Conservation (phyloP, 208 protist species). For the Leishmania martiniquensis region DNA sequence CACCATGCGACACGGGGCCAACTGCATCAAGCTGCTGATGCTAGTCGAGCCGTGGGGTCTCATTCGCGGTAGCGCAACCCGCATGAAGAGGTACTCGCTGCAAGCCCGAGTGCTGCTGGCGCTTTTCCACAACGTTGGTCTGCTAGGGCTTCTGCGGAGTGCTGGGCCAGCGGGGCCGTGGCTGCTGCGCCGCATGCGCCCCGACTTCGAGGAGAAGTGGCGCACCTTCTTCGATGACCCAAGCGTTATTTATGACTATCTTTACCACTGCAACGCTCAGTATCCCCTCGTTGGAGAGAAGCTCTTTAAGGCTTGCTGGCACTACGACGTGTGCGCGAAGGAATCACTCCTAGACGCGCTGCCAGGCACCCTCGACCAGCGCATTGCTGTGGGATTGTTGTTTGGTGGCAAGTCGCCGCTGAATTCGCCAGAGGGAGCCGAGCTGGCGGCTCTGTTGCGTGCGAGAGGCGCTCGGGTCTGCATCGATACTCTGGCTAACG, state of each 20-base stretch:
- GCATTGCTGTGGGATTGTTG: conserved; percentile 42
- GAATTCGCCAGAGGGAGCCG: conserved; percentile 29
- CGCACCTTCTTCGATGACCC: conserved; percentile 41
- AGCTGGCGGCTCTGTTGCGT: conserved; percentile 43
- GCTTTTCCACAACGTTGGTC: conserved; percentile 43
- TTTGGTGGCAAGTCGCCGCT: conserved; percentile 65
- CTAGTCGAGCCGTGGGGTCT: conserved; percentile 72
- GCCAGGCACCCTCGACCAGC: conserved; percentile 24
- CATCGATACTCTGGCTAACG: conserved; percentile 41
- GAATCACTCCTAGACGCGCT: conserved; percentile 44
- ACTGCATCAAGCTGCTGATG: conserved; percentile 34
- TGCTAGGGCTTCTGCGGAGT: conserved; percentile 47
- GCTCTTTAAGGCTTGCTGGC: conserved; percentile 63
- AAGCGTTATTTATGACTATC: conserved; percentile 66
- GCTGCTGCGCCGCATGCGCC: conserved; percentile 44
- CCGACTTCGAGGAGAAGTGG: conserved; percentile 65
- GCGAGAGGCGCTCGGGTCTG: conserved; percentile 30
- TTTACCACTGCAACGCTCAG: conserved; percentile 79
- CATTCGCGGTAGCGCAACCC: conserved; percentile 25
- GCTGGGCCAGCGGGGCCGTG: conserved; percentile 51
- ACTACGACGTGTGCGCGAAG: conserved; percentile 55
- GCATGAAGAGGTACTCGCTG: conserved; percentile 32
- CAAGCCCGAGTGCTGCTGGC: conserved; percentile 27
- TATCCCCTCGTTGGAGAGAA: conserved; percentile 45
- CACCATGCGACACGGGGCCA: conserved; percentile 34